Evolutionary conservation across 1,284 basidiomycete species (phyloP).

Genomic region (Naganishia sp.): DNA sequence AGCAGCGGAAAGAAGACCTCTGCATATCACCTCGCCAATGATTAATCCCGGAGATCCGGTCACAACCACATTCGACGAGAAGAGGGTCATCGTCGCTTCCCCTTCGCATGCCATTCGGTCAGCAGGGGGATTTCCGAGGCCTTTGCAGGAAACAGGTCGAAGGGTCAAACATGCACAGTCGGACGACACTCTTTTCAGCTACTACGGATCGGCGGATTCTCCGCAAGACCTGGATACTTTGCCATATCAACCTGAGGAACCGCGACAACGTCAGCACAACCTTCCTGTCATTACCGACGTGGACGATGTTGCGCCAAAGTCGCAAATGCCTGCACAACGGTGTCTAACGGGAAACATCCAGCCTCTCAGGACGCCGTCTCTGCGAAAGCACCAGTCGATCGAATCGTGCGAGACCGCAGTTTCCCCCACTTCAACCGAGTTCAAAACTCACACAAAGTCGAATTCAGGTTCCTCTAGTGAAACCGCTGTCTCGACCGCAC

Average conservation of each 20-base stretch:
- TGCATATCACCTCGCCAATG: conserved; percentile 12
- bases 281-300: conserved; percentile 9
- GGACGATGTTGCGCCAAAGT: not conserved
- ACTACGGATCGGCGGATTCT: conserved; percentile 20
- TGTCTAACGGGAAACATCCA: conserved; percentile 11
- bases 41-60: not conserved
- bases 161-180: conserved; percentile 1
- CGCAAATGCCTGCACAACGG: not conserved
- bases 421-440: not conserved
- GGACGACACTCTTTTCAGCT: conserved; percentile 18
- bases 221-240: conserved; percentile 8
- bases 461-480: not conserved
- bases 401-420: conserved; percentile 2
- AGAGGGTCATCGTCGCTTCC: not conserved
- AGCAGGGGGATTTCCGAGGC: not conserved
- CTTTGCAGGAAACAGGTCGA: not conserved
- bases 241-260: conserved; percentile 5
- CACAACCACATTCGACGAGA: not conserved
- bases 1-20: not conserved
- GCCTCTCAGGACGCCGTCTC: not conserved
- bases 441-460: not conserved
- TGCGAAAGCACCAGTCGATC: conserved; percentile 1
- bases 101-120: not conserved
- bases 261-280: conserved; percentile 5
- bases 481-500: not conserved